These are phyloP conservation scores for Myxozyma melibiosi DNA, from an alignment of 805 yeast genomes.

Conservation along the genomic window DNA sequence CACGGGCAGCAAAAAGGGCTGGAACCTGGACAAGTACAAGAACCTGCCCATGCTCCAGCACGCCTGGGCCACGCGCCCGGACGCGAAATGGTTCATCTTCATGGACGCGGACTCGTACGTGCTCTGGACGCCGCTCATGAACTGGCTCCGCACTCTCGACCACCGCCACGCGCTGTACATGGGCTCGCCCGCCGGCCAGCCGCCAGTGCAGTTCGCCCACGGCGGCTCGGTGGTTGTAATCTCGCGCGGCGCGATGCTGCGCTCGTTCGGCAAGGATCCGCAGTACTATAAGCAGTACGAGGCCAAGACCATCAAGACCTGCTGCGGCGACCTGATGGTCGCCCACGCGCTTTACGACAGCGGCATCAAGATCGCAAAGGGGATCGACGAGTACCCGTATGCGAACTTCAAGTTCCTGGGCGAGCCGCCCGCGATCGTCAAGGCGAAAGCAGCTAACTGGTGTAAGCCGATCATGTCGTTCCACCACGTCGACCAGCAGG, in stretches of 20 bases:
- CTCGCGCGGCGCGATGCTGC: constrained; percentile 41
- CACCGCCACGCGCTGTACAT: constrained; percentile 40
- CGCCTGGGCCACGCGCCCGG: constrained; percentile 41
- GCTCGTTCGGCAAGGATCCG: constrained; percentile 37
- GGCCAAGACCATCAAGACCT: constrained; percentile 20
- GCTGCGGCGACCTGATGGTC: constrained; percentile 45
- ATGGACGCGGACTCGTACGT: constrained; percentile 44
- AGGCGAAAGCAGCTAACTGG: constrained; percentile 33
- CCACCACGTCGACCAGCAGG: constrained; percentile 40
- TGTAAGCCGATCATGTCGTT: constrained; percentile 41
- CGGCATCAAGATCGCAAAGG: constrained; percentile 23
- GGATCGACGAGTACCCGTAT: constrained; percentile 21
- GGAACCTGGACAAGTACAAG: constrained; percentile 45
- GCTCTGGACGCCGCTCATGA: constrained; percentile 37
- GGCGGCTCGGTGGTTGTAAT: constrained; percentile 45
- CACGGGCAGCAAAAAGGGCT: constrained; percentile 34
- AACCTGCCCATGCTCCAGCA: constrained; percentile 44
- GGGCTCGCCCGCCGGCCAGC: constrained; percentile 38
- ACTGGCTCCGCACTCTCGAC: constrained; percentile 34
- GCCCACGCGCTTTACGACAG: constrained; percentile 36
- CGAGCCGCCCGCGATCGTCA: constrained; percentile 34
- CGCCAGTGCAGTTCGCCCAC: constrained; percentile 41
- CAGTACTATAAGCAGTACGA: constrained; percentile 33
- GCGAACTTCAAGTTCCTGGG: constrained; percentile 39
- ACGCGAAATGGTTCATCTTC: constrained; percentile 43